Percentiles rank a stretch among this genome's conserved stretches.
Evolutionary conservation across 257 asterid genomes (phyloP).

Genomic region (Apocynum venetum): DNA sequence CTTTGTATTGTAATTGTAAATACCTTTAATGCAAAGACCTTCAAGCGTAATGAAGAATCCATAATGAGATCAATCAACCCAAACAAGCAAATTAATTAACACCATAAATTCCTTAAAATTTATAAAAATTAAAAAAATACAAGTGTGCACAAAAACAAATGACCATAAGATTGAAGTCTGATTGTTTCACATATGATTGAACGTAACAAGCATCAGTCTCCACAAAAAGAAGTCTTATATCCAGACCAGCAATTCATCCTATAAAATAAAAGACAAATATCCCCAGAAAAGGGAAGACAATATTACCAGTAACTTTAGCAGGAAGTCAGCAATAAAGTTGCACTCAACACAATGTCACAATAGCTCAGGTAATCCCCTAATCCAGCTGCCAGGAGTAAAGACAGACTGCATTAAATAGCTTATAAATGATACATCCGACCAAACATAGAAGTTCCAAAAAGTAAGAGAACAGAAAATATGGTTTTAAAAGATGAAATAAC

Average conservation of each 20-base stretch:
- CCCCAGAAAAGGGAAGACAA: slow-evolving; percentile 56
- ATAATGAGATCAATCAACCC: not conserved
- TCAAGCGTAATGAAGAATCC: slow-evolving; percentile 30
- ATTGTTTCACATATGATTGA: not conserved
- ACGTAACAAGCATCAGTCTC: not conserved
- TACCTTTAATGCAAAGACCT: slow-evolving; percentile 18
- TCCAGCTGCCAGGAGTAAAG: slow-evolving; percentile 92
- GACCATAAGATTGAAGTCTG: not conserved
- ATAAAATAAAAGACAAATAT: slow-evolving; percentile 32
- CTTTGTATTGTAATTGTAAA: slow-evolving; percentile 23
- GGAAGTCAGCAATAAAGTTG: slow-evolving; percentile 81
- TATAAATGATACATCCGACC: slow-evolving; percentile 45
- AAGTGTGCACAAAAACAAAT: not conserved
- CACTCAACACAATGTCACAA: slow-evolving; percentile 52
- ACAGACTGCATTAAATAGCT: slow-evolving; percentile 62
- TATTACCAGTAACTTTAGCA: slow-evolving; percentile 78
- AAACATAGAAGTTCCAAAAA: slow-evolving; percentile 41
- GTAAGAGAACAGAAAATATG: slow-evolving; percentile 26
- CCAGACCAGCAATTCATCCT: slow-evolving; percentile 1
- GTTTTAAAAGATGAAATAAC: slow-evolving; percentile 26
- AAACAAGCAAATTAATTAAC: not conserved
- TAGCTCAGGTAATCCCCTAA: slow-evolving; percentile 84
- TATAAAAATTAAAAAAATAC: slow-evolving; percentile 8
- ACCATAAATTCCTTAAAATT: slow-evolving; percentile 11
- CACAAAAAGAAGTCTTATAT: slow-evolving; percentile 17